A percentile compares a stretch with the other conserved stretches of the same genome.
Conservation (phyloP, 2,329 filamentous ascomycete genomes). For the Arthroderma sp. region DNA sequence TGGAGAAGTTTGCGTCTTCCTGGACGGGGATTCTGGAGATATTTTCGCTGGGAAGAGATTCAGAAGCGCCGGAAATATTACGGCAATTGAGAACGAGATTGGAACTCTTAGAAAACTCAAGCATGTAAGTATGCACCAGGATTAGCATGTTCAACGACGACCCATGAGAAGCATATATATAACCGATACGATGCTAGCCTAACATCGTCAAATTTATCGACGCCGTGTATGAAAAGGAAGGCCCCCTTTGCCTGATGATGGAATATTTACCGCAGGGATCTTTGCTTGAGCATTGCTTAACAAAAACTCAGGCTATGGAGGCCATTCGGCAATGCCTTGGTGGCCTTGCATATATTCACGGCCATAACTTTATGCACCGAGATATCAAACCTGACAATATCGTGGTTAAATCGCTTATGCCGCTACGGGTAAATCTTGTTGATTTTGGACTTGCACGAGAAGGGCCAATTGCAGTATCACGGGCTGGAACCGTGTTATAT, state of each 20-base stretch:
- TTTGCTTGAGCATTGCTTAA: constrained; percentile 1
- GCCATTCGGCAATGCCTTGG: constrained; percentile 1
- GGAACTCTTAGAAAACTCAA: neutral
- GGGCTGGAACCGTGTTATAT: constrained; percentile 1
- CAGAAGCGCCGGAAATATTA: neutral
- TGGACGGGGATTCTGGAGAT: neutral
- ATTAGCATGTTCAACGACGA: neutral
- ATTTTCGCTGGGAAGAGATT: neutral
- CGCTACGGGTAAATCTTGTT: constrained; percentile 1
- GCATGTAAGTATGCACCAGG: neutral
- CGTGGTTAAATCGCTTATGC: constrained; percentile 1
- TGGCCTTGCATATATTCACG: constrained; percentile 4
- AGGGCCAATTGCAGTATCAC: neutral
- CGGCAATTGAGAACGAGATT: neutral
- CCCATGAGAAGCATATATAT: neutral
- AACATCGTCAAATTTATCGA: neutral
- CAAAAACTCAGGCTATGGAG: constrained; percentile 27
- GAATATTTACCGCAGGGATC: constrained; percentile 3
- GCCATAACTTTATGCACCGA: constrained; percentile 2
- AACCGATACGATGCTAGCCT: neutral
- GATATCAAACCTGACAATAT: constrained; percentile 9
- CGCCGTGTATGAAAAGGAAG: too few relatives aligned
- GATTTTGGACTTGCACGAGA: constrained; percentile 5
- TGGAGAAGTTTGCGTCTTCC: neutral
- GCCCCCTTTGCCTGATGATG: constrained; percentile 3